These are phyloP conservation scores for Fusarium vanettenii DNA, from an alignment of 2,329 filamentous ascomycete species.

Conservation along the genomic window DNA sequence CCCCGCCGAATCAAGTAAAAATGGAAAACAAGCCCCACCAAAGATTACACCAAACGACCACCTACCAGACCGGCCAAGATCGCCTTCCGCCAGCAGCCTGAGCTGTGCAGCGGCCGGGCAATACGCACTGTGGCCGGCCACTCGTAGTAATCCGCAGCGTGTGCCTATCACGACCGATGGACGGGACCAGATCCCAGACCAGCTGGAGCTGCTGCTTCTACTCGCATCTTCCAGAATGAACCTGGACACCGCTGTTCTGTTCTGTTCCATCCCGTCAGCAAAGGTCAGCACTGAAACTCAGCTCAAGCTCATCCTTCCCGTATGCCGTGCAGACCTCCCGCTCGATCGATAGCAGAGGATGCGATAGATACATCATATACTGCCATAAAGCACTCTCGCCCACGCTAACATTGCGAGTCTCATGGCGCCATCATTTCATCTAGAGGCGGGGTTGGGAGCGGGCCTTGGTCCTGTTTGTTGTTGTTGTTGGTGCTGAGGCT, in stretches of 20 bases:
- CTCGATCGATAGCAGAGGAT: neutral
- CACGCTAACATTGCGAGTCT: neutral
- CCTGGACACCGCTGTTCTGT: slow-evolving; percentile 30
- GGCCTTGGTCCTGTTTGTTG: neutral
- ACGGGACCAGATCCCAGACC: slow-evolving; percentile 11
- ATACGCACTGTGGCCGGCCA: slow-evolving; percentile 28
- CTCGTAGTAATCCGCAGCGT: slow-evolving; percentile 29
- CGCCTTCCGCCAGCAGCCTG: slow-evolving; percentile 6
- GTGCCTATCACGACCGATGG: slow-evolving; percentile 29
- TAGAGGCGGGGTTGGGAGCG: slow-evolving; percentile 16
- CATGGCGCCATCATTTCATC: slow-evolving; percentile 28
- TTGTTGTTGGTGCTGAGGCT: neutral
- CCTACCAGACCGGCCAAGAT: slow-evolving; percentile 6
- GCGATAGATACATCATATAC: neutral
- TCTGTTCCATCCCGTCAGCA: neutral
- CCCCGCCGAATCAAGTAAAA: slow-evolving; percentile 4
- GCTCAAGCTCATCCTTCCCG: neutral
- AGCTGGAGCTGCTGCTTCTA: slow-evolving; percentile 8
- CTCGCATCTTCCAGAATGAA: slow-evolving; percentile 18
- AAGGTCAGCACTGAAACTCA: neutral
- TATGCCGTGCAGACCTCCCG: neutral
- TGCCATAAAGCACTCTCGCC: neutral
- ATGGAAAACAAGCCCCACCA: slow-evolving; percentile 3
- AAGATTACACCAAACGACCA: slow-evolving; percentile 18
- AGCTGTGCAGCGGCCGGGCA: neutral